Conservation (phyloP, 345 rosid genomes). For the Punica granatum region DNA sequence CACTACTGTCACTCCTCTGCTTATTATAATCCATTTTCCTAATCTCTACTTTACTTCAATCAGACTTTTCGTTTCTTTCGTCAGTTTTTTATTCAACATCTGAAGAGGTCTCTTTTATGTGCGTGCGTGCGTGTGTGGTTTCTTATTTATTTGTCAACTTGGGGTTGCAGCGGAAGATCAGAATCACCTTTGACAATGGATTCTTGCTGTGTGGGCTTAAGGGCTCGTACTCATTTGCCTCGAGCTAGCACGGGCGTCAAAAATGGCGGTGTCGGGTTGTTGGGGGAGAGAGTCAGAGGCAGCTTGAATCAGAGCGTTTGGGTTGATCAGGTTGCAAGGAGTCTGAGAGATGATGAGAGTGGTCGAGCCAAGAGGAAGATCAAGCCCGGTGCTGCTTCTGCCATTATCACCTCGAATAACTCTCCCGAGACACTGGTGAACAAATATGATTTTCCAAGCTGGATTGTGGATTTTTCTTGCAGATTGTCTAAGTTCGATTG, state of each 20-base stretch:
- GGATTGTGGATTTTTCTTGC: not conserved
- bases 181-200: constrained; percentile 37
- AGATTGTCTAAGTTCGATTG: not conserved
- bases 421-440: constrained; percentile 55
- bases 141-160: constrained; percentile 9
- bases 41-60: constrained; percentile 41
- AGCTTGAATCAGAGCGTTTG: constrained; percentile 24
- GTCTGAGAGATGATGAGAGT: constrained; percentile 26
- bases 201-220: constrained; percentile 45
- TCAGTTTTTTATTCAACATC: not conserved
- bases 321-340: constrained; percentile 23
- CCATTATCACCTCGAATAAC: constrained; percentile 60
- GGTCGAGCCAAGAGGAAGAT: constrained; percentile 22
- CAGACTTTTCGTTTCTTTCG: constrained; percentile 9
- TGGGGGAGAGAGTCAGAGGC: constrained; percentile 52
- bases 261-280: constrained; percentile 38
- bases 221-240: constrained; percentile 30
- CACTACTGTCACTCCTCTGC: constrained; percentile 21
- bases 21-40: constrained; percentile 24
- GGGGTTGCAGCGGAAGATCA: constrained; percentile 2
- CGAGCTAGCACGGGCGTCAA: constrained; percentile 24
- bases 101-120: not conserved
- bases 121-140: not conserved
- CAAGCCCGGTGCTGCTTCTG: constrained; percentile 46
- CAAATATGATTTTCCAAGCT: not conserved